Evolutionary conservation across 1,284 basidiomycete genomes (phyloP).

Genomic region (Mycena citricolor): DNA sequence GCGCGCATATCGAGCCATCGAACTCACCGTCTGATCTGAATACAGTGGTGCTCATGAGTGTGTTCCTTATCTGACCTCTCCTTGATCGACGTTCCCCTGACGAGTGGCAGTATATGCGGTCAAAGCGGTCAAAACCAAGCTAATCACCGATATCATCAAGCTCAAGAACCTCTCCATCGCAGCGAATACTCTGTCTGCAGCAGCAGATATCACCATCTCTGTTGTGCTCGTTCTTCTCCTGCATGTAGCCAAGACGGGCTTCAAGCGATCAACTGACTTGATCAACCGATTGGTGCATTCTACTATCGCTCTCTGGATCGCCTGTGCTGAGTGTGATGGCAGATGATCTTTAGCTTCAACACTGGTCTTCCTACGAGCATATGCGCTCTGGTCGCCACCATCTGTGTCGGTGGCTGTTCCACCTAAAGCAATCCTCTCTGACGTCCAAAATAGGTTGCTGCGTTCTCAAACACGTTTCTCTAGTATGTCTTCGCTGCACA

Average conservation of each 20-base stretch:
- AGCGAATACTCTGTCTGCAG: conserved; percentile 13
- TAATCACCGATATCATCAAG: conserved; percentile 8
- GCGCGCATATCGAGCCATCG: background rate
- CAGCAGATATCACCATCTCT: conserved; percentile 20
- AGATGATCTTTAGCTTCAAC: conserved; percentile 28
- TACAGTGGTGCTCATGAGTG: no score
- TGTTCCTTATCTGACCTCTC: no score
- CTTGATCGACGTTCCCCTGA: no score
- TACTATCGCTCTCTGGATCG: background rate
- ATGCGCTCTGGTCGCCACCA: conserved; percentile 17
- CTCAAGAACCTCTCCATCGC: conserved; percentile 17
- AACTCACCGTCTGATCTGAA: no score
- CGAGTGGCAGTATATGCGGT: conserved; percentile 18
- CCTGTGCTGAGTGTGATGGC: background rate
- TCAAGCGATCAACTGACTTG: conserved; percentile 24
- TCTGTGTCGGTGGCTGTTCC: conserved; percentile 20
- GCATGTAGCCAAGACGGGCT: conserved; percentile 24
- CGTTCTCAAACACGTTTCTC: conserved; percentile 22
- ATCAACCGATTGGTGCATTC: conserved; percentile 24
- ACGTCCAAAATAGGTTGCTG: conserved; percentile 15
- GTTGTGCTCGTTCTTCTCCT: conserved; percentile 20
- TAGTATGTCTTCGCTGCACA: conserved; percentile 14
- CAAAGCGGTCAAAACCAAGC: conserved; percentile 14
- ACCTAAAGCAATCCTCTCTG: no score
- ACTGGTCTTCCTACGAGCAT: conserved; percentile 24